Evolutionary conservation across 352 stramenopile genomes (phyloP), one percentile per base, ranked within the genome.

Genomic region (Pythium myriotylum): DNA sequence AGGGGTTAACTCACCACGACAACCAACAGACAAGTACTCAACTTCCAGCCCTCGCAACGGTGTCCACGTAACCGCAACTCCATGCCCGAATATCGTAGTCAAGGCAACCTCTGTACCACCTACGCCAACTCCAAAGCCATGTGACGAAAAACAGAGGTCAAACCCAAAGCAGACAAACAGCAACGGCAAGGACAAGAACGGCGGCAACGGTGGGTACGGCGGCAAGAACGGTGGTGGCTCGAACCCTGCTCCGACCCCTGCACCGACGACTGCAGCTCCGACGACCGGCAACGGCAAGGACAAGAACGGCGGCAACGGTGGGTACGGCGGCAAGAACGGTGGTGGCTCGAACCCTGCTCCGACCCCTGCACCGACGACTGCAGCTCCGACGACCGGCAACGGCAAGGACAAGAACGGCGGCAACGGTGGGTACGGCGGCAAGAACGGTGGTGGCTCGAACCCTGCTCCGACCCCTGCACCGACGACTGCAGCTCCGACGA

Each of bases 11-110:
- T 82, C 74, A 24, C 77, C 74, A 16, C 55, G 56, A 12, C 56
- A 68, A 8, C 55, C 62, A 24, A 50, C 57, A 16, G 74, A 43
- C 40, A 77, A 79, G 55, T 86, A 76, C 56, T 76, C 72, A 45
- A 67, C 61, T 10, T 72, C 62, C 7, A 81, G 77, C 56, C 74
- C 74, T 29, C 68, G 62, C 33, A 47, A 62, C 40, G 54, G 53
- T 14, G 61, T 56, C 37, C 32, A 57, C 9, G 47, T 67, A 26
- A 57, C 54, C 6, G 58, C 62, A 7, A 59, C 50, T 6, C 62
- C 53, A 24, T 69, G 62, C 54, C 62, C 62, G 12, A 69, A 68
- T 23, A 74, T 53, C 39, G n/a, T 51, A 33, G 39, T 62, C n/a
- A 66, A 47, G 23, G 27, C 42, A 39, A 22, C 47, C 22, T 13